Evolutionary conservation across 306 rosid genomes (phyloP), one percentile per base, ranked within the genome.

Genomic region (Hylodesmum podocarpum): DNA sequence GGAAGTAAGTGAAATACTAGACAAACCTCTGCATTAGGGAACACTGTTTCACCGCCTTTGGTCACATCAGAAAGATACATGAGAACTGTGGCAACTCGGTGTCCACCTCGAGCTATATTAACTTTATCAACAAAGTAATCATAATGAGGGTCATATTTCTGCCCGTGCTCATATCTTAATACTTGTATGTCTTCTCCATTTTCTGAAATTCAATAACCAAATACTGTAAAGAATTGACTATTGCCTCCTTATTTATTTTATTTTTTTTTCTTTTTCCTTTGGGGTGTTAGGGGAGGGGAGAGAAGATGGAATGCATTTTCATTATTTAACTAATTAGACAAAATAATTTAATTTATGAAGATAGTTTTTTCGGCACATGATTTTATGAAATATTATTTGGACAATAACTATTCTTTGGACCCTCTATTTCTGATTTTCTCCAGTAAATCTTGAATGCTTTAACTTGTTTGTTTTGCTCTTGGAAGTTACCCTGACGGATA

Each of bases 151-250:
- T 93, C 97, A 64, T 96, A 96, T 83, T 88, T 93, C 91, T 92
- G 98, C 53, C 99, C 99, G 31, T 84, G 90, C 80, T 96, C 98
- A 83, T 96, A 96, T 81, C 97, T 90, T 83, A 96, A 80, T 57
- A 96, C 94, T 86, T 96, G 99, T 22, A 96, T 91, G 87, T 88
- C 93, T 69, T 96, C 99, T 25, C 99, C 98, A 81, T 96, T 96
- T 80, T 92, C 99, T 96, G 94, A 84, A 80, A 85, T 79, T 66
- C 28, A 84, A 87, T 54, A 78, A 74, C 59, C 29, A 53, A 27
- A 78, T 13, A 64, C 69, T 24, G 58, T 55, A 73, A 77, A 51
- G 49, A 72, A 59, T 36, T 51, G 49, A 62, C 34, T 65, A 74
- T 18, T 55, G 54, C 64, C 24, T 66, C 80, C 49, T 72, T 59